Conservation (phyloP, 805 yeast species). For the Zygosaccharomyces siamensis region DNA sequence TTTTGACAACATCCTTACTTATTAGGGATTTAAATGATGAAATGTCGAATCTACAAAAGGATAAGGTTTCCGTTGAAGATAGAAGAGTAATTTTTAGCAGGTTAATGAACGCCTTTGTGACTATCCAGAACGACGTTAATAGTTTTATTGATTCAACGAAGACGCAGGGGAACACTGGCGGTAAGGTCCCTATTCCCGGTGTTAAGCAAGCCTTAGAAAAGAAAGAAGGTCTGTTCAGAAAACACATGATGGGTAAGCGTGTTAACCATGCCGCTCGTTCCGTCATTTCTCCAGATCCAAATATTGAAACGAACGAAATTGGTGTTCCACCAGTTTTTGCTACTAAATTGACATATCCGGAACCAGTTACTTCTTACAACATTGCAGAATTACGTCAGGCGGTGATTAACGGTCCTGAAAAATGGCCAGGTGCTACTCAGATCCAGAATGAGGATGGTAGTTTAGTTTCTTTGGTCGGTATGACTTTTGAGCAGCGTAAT, state of each 20-base stretch:
- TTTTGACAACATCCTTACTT: slow-evolving; percentile 71
- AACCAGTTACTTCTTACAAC: slow-evolving; percentile 92
- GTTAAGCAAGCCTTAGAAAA: slow-evolving; percentile 95
- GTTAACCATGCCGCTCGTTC: slow-evolving; percentile 99
- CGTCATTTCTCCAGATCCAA: slow-evolving; percentile 98
- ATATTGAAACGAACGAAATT: slow-evolving; percentile 93
- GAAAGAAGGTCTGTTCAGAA: slow-evolving; percentile 97
- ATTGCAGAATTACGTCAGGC: slow-evolving; percentile 88
- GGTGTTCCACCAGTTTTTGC: slow-evolving; percentile 99
- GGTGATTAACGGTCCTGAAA: slow-evolving; percentile 94
- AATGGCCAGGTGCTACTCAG: slow-evolving; percentile 98
- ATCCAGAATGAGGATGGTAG: slow-evolving; percentile 94
- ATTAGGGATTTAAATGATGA: slow-evolving; percentile 89
- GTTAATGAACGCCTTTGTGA: slow-evolving; percentile 92
- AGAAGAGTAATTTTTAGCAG: slow-evolving; percentile 76
- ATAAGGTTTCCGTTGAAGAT: slow-evolving; percentile 59
- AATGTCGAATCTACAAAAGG: slow-evolving; percentile 56
- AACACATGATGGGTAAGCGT: slow-evolving; percentile 99
- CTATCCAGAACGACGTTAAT: slow-evolving; percentile 91
- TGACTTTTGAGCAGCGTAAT: slow-evolving; percentile 90
- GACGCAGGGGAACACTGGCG: slow-evolving; percentile 67
- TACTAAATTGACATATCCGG: slow-evolving; percentile 90
- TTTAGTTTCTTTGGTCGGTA: slow-evolving; percentile 72
- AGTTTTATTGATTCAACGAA: slow-evolving; percentile 90
- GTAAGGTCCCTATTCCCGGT: slow-evolving; percentile 78